phyloP scores from a whole-genome alignment of 225 moss, liverwort and hornwort species.

The Marchantia polymorpha region DNA sequence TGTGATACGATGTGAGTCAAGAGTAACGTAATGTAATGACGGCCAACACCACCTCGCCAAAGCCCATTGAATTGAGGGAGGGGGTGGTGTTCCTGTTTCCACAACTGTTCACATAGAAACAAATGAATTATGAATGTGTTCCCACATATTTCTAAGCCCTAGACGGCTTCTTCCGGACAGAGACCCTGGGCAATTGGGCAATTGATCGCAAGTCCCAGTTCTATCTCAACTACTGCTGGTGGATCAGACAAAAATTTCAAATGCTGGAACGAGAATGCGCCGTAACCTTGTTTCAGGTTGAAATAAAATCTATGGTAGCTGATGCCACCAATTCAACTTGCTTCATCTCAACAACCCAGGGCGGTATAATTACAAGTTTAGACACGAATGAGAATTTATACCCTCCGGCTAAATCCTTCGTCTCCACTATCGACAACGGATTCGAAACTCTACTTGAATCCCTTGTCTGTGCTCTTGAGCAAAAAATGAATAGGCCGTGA shows the following conservation, averaged over 20 bases:
- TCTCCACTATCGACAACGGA: neutral
- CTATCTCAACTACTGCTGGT: neutral
- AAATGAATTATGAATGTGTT: neutral
- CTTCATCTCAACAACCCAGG: neutral
- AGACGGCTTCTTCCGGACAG: neutral
- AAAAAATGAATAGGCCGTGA: neutral
- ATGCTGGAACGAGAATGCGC: neutral
- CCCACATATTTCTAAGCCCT: slow-evolving; percentile 9
- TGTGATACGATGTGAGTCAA: neutral
- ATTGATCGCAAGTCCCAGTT: neutral
- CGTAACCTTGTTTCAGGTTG: neutral
- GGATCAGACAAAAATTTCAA: neutral
- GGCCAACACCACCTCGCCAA: slow-evolving; percentile 16
- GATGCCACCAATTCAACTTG: slow-evolving; percentile 9
- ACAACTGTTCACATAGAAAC: slow-evolving; percentile 5
- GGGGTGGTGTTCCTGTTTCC: slow-evolving; percentile 12
- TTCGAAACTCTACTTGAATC: neutral
- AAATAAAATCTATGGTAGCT: slow-evolving; percentile 5
- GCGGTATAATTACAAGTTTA: slow-evolving; percentile 7
- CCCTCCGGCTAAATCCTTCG: slow-evolving; percentile 5
- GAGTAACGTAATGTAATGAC: neutral
- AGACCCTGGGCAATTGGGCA: neutral
- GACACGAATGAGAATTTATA: neutral
- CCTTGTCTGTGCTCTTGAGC: neutral
- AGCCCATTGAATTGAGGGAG: slow-evolving; percentile 10